Evolutionary conservation across 108 stramenopile species (phyloP).

Genomic region (Cyclotella distinguenda): DNA sequence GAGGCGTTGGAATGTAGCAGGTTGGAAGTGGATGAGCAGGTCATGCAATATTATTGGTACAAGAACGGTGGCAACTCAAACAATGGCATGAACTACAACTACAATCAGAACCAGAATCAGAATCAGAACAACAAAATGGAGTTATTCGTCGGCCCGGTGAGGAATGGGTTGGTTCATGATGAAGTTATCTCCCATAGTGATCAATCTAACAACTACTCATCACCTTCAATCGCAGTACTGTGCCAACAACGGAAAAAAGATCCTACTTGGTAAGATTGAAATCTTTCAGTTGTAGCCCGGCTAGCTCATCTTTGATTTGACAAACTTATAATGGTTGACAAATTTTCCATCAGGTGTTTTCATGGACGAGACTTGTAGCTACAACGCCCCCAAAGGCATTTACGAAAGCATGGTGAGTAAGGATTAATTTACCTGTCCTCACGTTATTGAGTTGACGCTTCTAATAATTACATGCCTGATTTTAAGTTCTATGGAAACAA

Average conservation of each 20-base stretch:
- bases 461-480: neutral
- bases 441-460: neutral
- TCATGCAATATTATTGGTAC: slow-evolving; percentile 32
- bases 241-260: slow-evolving; percentile 58
- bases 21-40: slow-evolving; percentile 39
- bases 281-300: too few relatives aligned
- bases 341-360: too few relatives aligned
- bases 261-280: too few relatives aligned
- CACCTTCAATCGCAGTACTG: slow-evolving; percentile 55
- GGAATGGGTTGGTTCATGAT: slow-evolving; percentile 1
- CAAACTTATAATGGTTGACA: too few relatives aligned
- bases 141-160: slow-evolving; percentile 45
- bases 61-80: slow-evolving; percentile 17
- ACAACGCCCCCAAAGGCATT: slow-evolving; percentile 42
- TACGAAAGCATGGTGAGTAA: slow-evolving; percentile 47
- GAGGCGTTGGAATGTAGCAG: slow-evolving; percentile 34
- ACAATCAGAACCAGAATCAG: slow-evolving; percentile 14
- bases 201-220: too few relatives aligned
- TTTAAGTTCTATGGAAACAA: slow-evolving; percentile 42
- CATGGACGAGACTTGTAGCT: slow-evolving; percentile 71
- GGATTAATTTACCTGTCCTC: neutral
- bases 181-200: too few relatives aligned
- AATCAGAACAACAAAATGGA: slow-evolving; percentile 38
- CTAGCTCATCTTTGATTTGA: too few relatives aligned
- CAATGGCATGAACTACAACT: slow-evolving; percentile 15